Base-by-base conservation (phyloP, 1,284 basidiomycete species). In the Naganishia albida region DNA sequence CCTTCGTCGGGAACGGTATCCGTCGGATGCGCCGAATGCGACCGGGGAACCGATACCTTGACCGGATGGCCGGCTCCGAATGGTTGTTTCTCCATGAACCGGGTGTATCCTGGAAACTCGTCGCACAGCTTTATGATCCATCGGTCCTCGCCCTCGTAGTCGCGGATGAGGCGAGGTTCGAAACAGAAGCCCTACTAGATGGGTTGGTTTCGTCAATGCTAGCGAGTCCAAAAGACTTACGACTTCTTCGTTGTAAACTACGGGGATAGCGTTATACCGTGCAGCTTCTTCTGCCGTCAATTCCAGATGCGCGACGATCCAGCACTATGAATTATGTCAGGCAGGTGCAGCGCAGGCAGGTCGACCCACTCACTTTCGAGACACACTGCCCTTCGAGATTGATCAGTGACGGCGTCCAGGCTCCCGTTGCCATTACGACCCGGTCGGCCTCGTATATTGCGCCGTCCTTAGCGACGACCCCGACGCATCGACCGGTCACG, bases 351-450 rank as follows among this genome's bases (percentile, higher is more conserved):
- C 18, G 28, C 8, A 8, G 26, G 38, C 28, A 10, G 2, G 46
- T 1, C 30, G n/a, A 3, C 4, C 44, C 20, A 60, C 74, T 52
- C 49, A 72, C 75, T 69, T 77, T 77, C n/a, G 74, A 75, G n/a
- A 67, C 64, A 65, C 77, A 78, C 62, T 78, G 77, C 2, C 72
- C 77, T 43, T 77, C 64, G 13, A 77, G 72, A 66, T 79, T 75
- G n/a, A 80, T 66, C 10, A 79, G 59, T 1, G 67, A 65, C 7
- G 75, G 73, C 10, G 71, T 72, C 78, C 77, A 80, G 1, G 78
- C 78, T 43, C 78, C 78, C 18, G 75, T 71, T 13, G 76, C 76
- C 18, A 80, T 67, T n/a, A 80, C 71, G 1, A 78, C 75, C 43
- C 71, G 59, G 59, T 77, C 76, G 7, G 76, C 76, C 7, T 56